phyloP scores from a whole-genome alignment of 1,284 basidiomycete genomes.

The Somion occarium region DNA sequence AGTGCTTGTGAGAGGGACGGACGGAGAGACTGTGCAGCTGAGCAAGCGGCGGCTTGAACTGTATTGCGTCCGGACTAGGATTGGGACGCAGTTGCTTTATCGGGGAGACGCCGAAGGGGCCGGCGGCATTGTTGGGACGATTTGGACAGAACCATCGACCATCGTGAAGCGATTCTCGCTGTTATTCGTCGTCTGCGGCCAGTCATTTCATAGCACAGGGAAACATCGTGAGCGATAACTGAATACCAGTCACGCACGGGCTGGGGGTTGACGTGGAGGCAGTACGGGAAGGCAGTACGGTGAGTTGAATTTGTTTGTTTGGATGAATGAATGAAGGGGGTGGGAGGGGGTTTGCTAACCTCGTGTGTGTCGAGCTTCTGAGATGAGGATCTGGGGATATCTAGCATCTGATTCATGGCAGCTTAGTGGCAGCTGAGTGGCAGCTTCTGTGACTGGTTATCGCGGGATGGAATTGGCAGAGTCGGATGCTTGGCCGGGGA shows the following conservation, averaged over 20 bases:
- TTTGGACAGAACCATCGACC: too few species aligned
- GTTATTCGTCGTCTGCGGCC: too few species aligned
- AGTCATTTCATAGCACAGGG: too few species aligned
- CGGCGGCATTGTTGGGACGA: neutral
- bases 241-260: too few species aligned
- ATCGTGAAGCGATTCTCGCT: too few species aligned
- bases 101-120: constrained; percentile 1
- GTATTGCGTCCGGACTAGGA: constrained; percentile 1
- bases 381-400: neutral
- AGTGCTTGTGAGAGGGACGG: too few species aligned
- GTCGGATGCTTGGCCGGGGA: neutral
- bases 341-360: neutral
- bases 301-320: neutral
- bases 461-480: neutral
- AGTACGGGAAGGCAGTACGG: neutral
- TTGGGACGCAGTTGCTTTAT: constrained; percentile 9
- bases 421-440: too few species aligned
- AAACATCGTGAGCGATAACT: too few species aligned
- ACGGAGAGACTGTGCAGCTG: too few species aligned
- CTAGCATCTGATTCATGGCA: too few species aligned
- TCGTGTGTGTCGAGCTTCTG: neutral
- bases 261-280: neutral
- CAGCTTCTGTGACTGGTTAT: too few species aligned
- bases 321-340: neutral
- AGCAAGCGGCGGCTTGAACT: constrained; percentile 8